Conservation (phyloP, 2,329 filamentous ascomycete species). For the Byssochlamys sp. region DNA sequence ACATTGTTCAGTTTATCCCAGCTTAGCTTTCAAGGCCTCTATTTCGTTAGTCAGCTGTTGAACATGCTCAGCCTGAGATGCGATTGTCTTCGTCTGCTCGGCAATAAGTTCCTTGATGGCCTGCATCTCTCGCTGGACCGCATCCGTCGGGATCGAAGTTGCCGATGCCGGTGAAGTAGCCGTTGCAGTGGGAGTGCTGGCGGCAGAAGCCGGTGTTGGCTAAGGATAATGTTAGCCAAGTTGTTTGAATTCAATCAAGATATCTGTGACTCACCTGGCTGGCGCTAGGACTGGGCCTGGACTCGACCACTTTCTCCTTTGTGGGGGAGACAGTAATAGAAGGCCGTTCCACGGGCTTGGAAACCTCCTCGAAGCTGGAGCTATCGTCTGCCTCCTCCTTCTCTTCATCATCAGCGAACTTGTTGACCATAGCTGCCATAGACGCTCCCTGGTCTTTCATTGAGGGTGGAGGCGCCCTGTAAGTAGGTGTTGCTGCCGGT, state of each 20-base stretch:
- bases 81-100: constrained; percentile 67
- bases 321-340: constrained; percentile 21
- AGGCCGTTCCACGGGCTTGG: constrained; percentile 61
- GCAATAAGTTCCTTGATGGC: constrained; percentile 71
- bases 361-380: constrained; percentile 78
- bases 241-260: constrained; percentile 1
- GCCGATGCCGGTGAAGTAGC: constrained; percentile 13
- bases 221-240: constrained; percentile 17
- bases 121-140: constrained; percentile 56
- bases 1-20: constrained; percentile 29
- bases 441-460: constrained; percentile 80
- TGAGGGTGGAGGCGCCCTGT: constrained; percentile 41
- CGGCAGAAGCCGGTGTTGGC: constrained; percentile 26
- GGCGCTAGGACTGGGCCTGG: constrained; percentile 5
- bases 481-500: constrained; percentile 7
- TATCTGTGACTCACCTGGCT: background rate
- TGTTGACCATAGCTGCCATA: constrained; percentile 74
- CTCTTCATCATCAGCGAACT: constrained; percentile 70
- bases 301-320: background rate
- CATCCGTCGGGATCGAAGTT: constrained; percentile 34
- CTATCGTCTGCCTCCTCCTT: constrained; percentile 51
- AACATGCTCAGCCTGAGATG: constrained; percentile 67
- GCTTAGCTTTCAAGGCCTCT: constrained; percentile 68
- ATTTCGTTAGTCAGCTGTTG: constrained; percentile 61
- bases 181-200: constrained; percentile 24